These are phyloP conservation scores for Phytophthora fragariaefolia DNA, from an alignment of 352 stramenopile genomes.

Conservation along the genomic window DNA sequence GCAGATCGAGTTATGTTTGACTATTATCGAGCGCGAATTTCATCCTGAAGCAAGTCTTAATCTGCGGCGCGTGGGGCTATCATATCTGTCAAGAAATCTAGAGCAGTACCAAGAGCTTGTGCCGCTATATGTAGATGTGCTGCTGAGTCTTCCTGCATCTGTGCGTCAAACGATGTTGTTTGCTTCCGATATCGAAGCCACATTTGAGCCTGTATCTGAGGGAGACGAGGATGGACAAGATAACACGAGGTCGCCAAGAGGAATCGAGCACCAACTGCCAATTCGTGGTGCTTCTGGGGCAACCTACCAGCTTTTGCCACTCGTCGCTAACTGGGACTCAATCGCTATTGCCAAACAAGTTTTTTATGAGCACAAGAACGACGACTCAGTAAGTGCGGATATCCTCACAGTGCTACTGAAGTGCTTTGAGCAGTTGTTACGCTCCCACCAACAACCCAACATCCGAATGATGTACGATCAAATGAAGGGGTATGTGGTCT, in stretches of 20 bases:
- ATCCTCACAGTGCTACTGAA: slow-evolving; percentile 55
- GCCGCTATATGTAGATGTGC: slow-evolving; percentile 77
- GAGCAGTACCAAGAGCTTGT: slow-evolving; percentile 77
- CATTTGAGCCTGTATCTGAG: slow-evolving; percentile 1
- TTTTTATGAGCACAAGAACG: slow-evolving; percentile 66
- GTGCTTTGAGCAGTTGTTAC: slow-evolving; percentile 62
- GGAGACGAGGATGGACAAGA: slow-evolving; percentile 8
- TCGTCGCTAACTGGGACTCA: slow-evolving; percentile 68
- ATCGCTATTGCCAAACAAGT: slow-evolving; percentile 76
- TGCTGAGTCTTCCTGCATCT: slow-evolving; percentile 59
- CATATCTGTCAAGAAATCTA: slow-evolving; percentile 65
- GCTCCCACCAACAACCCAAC: slow-evolving; percentile 17
- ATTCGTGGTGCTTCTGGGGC: slow-evolving; percentile 61
- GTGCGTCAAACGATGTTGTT: slow-evolving; percentile 53
- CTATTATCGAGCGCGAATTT: slow-evolving; percentile 81
- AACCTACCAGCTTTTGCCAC: slow-evolving; percentile 49
- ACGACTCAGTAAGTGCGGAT: slow-evolving; percentile 41
- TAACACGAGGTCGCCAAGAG: not conserved
- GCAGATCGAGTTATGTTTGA: slow-evolving; percentile 73
- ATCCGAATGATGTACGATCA: slow-evolving; percentile 60
- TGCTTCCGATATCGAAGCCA: not conserved
- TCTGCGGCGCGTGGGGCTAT: slow-evolving; percentile 65
- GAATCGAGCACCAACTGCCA: slow-evolving; percentile 48
- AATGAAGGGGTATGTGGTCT: slow-evolving; percentile 56
- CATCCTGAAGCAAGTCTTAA: slow-evolving; percentile 59